A percentile compares a stretch with the other conserved stretches of the same genome.
These are phyloP conservation scores for Salix brachista DNA, from an alignment of 345 rosid species.

Conservation along the genomic window DNA sequence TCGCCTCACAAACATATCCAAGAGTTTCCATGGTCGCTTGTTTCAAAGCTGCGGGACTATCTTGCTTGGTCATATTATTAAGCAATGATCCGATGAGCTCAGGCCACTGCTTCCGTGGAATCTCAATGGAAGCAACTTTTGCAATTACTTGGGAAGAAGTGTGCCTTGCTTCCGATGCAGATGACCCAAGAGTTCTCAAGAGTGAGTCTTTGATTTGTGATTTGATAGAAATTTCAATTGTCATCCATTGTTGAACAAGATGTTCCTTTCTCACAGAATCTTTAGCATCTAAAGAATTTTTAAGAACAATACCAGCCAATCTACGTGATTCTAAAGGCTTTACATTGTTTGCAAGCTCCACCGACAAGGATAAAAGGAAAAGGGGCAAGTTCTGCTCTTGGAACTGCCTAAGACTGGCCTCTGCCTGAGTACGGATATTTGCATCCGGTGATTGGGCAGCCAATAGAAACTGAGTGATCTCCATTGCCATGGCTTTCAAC, in stretches of 20 bases:
- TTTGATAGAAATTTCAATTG: constrained; percentile 52
- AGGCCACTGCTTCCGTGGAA: constrained; percentile 93
- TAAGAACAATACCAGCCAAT: constrained; percentile 86
- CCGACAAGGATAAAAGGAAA: constrained; percentile 64
- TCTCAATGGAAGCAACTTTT: constrained; percentile 83
- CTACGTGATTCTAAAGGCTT: constrained; percentile 80
- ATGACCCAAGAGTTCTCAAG: constrained; percentile 62
- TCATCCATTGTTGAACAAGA: constrained; percentile 76
- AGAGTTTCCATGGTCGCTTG: constrained; percentile 90
- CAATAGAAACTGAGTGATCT: constrained; percentile 71
- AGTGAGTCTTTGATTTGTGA: constrained; percentile 77
- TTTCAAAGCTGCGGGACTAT: constrained; percentile 51
- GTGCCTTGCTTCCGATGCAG: constrained; percentile 70
- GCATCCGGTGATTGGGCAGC: constrained; percentile 85
- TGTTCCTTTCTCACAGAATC: constrained; percentile 58
- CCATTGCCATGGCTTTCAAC: constrained; percentile 65
- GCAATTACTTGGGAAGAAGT: constrained; percentile 93
- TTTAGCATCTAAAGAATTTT: constrained; percentile 88
- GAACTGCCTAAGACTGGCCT: constrained; percentile 59
- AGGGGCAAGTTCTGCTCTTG: constrained; percentile 79
- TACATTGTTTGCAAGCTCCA: constrained; percentile 74
- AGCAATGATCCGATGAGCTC: constrained; percentile 66
- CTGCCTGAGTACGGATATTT: constrained; percentile 72
- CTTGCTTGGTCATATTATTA: constrained; percentile 69
- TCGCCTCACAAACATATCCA: constrained; percentile 90